phyloP scores from a whole-genome alignment of 176 grass and related monocot genomes.

The Musa itinerans region DNA sequence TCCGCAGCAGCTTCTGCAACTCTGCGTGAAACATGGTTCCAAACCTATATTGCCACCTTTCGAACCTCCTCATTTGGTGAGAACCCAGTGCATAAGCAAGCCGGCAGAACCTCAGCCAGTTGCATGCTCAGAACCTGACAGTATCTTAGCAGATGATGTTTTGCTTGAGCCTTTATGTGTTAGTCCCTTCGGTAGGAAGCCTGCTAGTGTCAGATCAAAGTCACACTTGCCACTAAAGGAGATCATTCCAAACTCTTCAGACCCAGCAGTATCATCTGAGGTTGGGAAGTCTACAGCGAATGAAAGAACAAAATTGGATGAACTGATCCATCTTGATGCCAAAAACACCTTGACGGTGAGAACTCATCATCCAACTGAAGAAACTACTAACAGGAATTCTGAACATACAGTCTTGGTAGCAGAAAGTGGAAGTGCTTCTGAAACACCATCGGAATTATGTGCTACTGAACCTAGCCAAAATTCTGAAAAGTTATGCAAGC shows the following conservation, averaged over 20 bases:
- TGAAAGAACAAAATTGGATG: slow-evolving; percentile 21
- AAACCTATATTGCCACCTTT: slow-evolving; percentile 76
- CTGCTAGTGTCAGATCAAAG: slow-evolving; percentile 29
- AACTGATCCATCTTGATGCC: slow-evolving; percentile 2
- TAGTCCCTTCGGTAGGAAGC: slow-evolving; percentile 17
- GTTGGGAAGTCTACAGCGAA: slow-evolving; percentile 31
- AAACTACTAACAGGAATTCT: slow-evolving; percentile 10
- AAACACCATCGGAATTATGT: slow-evolving; percentile 31
- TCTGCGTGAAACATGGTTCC: slow-evolving; percentile 65
- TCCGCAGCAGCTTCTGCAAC: slow-evolving; percentile 41
- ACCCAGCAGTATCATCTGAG: slow-evolving; percentile 22
- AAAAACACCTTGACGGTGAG: neutral
- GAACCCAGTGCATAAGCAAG: slow-evolving; percentile 29
- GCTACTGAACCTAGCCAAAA: slow-evolving; percentile 25
- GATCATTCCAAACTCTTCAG: slow-evolving; percentile 3
- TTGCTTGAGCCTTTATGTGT: slow-evolving; percentile 30
- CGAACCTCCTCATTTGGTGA: slow-evolving; percentile 61
- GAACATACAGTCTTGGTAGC: slow-evolving; percentile 7
- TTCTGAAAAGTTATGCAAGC: slow-evolving; percentile 27
- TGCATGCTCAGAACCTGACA: slow-evolving; percentile 13
- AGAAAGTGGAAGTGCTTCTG: slow-evolving; percentile 38
- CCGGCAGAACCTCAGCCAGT: slow-evolving; percentile 19
- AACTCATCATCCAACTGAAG: slow-evolving; percentile 16
- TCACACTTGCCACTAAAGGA: slow-evolving; percentile 26
- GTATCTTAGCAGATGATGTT: slow-evolving; percentile 3